Evolutionary conservation across 306 rosid genomes (phyloP).

Genomic region (Dryas drummondii): DNA sequence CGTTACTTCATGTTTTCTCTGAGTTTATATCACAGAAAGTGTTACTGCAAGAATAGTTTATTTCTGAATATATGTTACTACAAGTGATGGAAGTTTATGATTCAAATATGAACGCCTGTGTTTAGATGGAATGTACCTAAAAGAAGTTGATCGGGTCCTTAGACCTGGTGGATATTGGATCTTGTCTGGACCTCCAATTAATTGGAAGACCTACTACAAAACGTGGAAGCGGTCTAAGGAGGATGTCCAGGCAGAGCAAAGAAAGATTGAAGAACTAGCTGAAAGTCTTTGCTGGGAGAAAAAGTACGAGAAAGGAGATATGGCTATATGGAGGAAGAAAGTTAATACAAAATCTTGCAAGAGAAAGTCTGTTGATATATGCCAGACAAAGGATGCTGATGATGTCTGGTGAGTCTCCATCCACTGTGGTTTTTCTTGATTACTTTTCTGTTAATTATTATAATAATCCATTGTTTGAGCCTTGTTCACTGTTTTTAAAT

Average conservation of each 20-base stretch:
- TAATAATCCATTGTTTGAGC: not conserved
- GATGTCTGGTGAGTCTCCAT: constrained; percentile 72
- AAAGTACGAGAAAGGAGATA: constrained; percentile 94
- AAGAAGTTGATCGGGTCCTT: constrained; percentile 95
- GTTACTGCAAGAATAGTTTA: not conserved
- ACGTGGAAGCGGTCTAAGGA: constrained; percentile 87
- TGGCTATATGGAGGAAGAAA: constrained; percentile 87
- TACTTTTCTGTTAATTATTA: not conserved
- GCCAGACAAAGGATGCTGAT: constrained; percentile 61
- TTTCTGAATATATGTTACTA: not conserved
- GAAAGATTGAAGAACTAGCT: constrained; percentile 72
- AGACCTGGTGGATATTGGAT: constrained; percentile 99
- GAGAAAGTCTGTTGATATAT: constrained; percentile 45
- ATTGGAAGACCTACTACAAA: constrained; percentile 91
- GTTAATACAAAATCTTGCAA: constrained; percentile 62
- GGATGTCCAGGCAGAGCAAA: constrained; percentile 83
- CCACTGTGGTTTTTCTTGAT: not conserved
- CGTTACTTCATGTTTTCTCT: not conserved
- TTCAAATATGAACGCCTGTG: constrained; percentile 22
- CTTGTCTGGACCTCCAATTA: constrained; percentile 97
- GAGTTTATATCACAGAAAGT: not conserved
- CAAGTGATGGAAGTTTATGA: constrained; percentile 11
- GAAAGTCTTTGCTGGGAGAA: constrained; percentile 96
- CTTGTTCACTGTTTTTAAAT: not conserved
- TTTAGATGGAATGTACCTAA: constrained; percentile 83